A percentile compares a stretch with the other conserved stretches of the same genome.
These are phyloP conservation scores for Citeromyces matritensis DNA, from an alignment of 805 yeast species.

Conservation along the genomic window DNA sequence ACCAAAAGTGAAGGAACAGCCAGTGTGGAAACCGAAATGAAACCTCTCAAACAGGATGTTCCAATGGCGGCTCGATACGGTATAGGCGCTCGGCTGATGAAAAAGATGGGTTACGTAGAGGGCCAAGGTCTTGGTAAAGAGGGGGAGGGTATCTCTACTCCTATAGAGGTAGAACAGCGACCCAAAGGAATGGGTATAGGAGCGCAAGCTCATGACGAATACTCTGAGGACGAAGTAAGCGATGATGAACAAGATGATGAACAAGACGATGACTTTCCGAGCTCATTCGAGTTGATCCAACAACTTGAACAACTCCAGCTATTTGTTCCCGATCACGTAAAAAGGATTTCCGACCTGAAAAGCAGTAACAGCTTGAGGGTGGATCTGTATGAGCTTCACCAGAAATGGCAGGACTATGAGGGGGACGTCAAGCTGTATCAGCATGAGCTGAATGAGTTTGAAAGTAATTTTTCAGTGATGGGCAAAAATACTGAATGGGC, in stretches of 20 bases:
- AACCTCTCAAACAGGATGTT: neutral
- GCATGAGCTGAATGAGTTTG: neutral
- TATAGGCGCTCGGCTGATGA: slow-evolving; percentile 66
- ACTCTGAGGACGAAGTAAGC: slow-evolving; percentile 4
- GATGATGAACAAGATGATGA: slow-evolving; percentile 5
- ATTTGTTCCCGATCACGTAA: neutral
- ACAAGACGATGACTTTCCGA: slow-evolving; percentile 10
- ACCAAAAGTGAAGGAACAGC: too few relatives aligned
- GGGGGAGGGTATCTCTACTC: slow-evolving; percentile 64
- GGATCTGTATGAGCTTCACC: neutral
- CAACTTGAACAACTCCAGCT: neutral
- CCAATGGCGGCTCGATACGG: slow-evolving; percentile 35
- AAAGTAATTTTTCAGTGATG: neutral
- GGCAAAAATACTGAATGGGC: neutral
- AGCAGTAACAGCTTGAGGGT: slow-evolving; percentile 1
- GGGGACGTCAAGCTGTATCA: neutral
- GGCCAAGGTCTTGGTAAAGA: slow-evolving; percentile 78
- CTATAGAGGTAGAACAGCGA: slow-evolving; percentile 56
- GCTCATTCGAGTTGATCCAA: slow-evolving; percentile 4
- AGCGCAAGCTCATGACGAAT: slow-evolving; percentile 24
- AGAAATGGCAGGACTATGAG: slow-evolving; percentile 1
- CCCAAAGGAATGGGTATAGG: slow-evolving; percentile 69
- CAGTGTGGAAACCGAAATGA: too few relatives aligned
- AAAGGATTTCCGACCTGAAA: neutral
- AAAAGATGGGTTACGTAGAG: slow-evolving; percentile 74